Conservation (phyloP, 2,329 filamentous ascomycete genomes). For the Cryphonectria naterciae region DNA sequence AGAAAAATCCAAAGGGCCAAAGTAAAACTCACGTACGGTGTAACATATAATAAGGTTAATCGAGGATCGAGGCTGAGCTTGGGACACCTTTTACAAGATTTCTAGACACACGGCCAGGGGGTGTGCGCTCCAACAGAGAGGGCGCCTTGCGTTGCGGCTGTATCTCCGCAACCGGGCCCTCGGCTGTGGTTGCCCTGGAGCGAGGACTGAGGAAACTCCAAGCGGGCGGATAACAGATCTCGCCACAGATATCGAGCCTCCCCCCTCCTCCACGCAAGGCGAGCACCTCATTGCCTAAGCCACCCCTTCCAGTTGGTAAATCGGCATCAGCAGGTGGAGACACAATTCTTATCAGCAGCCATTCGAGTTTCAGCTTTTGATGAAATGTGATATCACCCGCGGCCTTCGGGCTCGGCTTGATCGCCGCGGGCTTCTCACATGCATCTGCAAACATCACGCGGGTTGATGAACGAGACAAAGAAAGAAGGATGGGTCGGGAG, state of each 20-base stretch:
- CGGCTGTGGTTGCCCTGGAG: not conserved
- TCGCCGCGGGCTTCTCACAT: conserved; percentile 1
- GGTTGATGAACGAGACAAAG: too few relatives aligned
- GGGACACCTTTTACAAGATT: not conserved
- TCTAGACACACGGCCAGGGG: conserved; percentile 3
- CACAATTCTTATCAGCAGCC: not conserved
- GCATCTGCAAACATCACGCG: conserved; percentile 3
- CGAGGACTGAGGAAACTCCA: not conserved
- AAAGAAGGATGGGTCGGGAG: too few relatives aligned
- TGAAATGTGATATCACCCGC: not conserved
- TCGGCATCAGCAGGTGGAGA: not conserved
- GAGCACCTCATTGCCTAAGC: not conserved
- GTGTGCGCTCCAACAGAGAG: not conserved
- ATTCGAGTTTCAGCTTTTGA: not conserved
- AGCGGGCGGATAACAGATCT: not conserved
- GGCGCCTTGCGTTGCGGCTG: not conserved
- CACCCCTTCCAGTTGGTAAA: not conserved
- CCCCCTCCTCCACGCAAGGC: not conserved
- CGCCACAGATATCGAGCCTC: not conserved
- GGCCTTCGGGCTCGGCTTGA: not conserved
- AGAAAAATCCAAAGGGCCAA: not conserved
- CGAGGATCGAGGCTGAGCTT: not conserved
- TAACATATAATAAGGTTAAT: not conserved
- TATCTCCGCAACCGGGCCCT: not conserved
- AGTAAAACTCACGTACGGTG: not conserved